A percentile compares a stretch with the other conserved stretches of the same genome.
Conservation (phyloP, 1,284 basidiomycete species). For the Heterobasidion occidentale region DNA sequence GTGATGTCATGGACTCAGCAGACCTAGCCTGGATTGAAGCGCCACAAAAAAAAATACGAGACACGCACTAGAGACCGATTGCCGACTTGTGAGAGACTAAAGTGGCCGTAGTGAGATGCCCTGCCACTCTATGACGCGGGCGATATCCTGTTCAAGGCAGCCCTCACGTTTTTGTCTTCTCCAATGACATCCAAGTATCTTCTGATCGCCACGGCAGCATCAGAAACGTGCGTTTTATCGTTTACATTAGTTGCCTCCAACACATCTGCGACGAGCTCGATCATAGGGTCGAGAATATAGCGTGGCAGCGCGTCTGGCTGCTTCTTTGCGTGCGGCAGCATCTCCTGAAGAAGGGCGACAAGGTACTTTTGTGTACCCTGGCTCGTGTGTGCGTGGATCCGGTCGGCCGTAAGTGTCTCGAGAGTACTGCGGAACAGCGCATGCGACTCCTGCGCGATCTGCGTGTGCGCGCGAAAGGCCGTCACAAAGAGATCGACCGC, state of each 20-base stretch:
- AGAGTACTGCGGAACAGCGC: slow-evolving; percentile 5
- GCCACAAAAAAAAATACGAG: no score
- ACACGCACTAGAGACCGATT: no score
- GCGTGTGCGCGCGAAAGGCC: not conserved
- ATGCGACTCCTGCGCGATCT: not conserved
- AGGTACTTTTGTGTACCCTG: slow-evolving; percentile 2
- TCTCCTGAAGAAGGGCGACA: slow-evolving; percentile 3
- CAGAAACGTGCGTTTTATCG: not conserved
- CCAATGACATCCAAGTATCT: not conserved
- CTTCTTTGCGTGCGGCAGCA: not conserved
- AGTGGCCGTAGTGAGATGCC: no score
- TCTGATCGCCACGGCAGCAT: not conserved
- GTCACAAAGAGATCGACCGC: slow-evolving; percentile 6
- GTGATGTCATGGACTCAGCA: no score
- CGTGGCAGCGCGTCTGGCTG: not conserved
- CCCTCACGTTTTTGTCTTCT: not conserved
- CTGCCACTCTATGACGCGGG: no score
- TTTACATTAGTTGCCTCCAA: not conserved
- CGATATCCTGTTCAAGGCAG: not conserved
- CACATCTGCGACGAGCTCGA: slow-evolving; percentile 3
- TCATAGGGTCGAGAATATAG: slow-evolving; percentile 4
- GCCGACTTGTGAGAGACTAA: no score
- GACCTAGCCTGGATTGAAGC: no score
- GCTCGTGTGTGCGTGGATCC: not conserved
- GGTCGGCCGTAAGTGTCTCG: slow-evolving; percentile 1